These are phyloP conservation scores for Hymenoscyphus fraxineus DNA, from an alignment of 2,329 filamentous ascomycete species.

Conservation along the genomic window DNA sequence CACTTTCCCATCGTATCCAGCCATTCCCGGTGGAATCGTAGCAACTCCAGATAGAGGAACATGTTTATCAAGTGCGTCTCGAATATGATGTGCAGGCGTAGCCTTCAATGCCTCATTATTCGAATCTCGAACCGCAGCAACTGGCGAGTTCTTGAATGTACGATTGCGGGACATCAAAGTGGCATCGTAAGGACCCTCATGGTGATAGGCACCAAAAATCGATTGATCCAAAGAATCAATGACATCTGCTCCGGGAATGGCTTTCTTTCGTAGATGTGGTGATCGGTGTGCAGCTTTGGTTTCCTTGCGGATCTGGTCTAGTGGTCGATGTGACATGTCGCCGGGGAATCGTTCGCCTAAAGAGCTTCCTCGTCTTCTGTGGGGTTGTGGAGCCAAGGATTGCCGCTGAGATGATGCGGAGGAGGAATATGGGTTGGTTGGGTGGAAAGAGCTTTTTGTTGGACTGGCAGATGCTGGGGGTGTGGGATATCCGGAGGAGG, in stretches of 20 bases:
- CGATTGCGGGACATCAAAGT: slow-evolving; percentile 71
- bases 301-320: slow-evolving; percentile 63
- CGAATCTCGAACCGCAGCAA: slow-evolving; percentile 69
- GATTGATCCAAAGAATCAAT: slow-evolving; percentile 76
- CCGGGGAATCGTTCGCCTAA: slow-evolving; percentile 58
- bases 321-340: slow-evolving; percentile 61
- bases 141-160: slow-evolving; percentile 58
- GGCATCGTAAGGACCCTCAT: slow-evolving; percentile 87
- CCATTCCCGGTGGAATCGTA: slow-evolving; percentile 66
- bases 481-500: slow-evolving; percentile 40
- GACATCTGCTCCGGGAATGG: slow-evolving; percentile 65
- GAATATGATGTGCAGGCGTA: slow-evolving; percentile 73
- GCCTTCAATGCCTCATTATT: slow-evolving; percentile 77
- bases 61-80: slow-evolving; percentile 68
- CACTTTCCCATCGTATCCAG: slow-evolving; percentile 63
- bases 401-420: slow-evolving; percentile 24
- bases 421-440: slow-evolving; percentile 40
- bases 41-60: slow-evolving; percentile 80
- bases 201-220: slow-evolving; percentile 68
- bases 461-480: slow-evolving; percentile 54
- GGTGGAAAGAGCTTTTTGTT: slow-evolving; percentile 44
- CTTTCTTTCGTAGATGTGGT: slow-evolving; percentile 61
- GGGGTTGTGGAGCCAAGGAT: slow-evolving; percentile 32
- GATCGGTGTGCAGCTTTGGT: slow-evolving; percentile 62
- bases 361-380: slow-evolving; percentile 44